Percentiles rank a stretch among this genome's conserved stretches.
Evolutionary conservation across 1,284 basidiomycete genomes (phyloP).

Genomic region (Ustilago xerochloae): DNA sequence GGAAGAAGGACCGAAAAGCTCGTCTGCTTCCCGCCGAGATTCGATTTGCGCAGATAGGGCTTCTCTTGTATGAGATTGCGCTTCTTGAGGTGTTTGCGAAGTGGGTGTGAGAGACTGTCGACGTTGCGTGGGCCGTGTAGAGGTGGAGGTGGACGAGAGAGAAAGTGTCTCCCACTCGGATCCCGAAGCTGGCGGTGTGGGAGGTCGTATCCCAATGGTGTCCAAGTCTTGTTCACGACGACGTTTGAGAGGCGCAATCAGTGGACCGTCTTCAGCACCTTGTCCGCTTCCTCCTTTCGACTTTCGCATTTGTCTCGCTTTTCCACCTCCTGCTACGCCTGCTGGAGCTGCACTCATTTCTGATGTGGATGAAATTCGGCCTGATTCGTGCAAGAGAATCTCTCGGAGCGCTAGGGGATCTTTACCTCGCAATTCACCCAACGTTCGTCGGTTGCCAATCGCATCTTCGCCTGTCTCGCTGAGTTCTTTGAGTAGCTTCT

Average conservation of each 20-base stretch:
- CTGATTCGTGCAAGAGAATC: constrained; percentile 42
- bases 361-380: constrained; percentile 22
- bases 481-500: constrained; percentile 26
- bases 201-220: constrained; percentile 26
- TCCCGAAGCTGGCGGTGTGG: constrained; percentile 32
- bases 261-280: constrained; percentile 52
- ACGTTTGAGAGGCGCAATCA: constrained; percentile 45
- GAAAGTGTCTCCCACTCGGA: constrained; percentile 32
- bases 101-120: constrained; percentile 20
- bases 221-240: constrained; percentile 35
- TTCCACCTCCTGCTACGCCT: constrained; percentile 46
- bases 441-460: constrained; percentile 19
- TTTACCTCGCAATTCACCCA: constrained; percentile 52
- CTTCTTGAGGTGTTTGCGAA: constrained; percentile 27
- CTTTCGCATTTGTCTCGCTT: constrained; percentile 42
- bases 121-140: constrained; percentile 2
- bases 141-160: constrained; percentile 24
- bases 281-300: constrained; percentile 15
- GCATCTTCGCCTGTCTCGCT: constrained; percentile 31
- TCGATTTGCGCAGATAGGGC: constrained; percentile 12
- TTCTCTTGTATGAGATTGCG: background rate
- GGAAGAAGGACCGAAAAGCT: constrained; percentile 39
- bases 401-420: constrained; percentile 47
- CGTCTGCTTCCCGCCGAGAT: constrained; percentile 33
- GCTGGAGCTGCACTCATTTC: constrained; percentile 26